Conservation (phyloP, 1,139 yeast genomes). For the Suhomyces wounanorum region DNA sequence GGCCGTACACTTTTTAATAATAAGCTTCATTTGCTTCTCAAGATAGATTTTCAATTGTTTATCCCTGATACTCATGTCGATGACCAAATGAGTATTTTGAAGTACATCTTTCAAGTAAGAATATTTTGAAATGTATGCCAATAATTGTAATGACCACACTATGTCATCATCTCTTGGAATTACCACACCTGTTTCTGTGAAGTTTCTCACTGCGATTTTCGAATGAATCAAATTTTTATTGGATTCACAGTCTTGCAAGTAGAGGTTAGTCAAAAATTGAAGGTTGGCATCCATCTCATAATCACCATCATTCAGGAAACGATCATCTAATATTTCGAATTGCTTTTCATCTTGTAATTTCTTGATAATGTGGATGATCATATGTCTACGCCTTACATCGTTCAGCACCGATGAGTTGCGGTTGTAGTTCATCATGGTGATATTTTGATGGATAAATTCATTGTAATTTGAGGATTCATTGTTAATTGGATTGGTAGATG, state of each 20-base stretch:
- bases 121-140: conserved; percentile 92
- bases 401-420: conserved; percentile 23
- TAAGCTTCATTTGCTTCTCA: conserved; percentile 41
- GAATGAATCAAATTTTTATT: conserved; percentile 28
- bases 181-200: conserved; percentile 69
- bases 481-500: neutral
- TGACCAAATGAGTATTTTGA: conserved; percentile 67
- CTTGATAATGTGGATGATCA: conserved; percentile 39
- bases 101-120: conserved; percentile 73
- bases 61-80: conserved; percentile 55
- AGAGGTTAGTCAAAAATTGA: conserved; percentile 45
- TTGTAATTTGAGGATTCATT: neutral
- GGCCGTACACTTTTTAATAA: conserved; percentile 33
- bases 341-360: conserved; percentile 44
- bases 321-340: conserved; percentile 37
- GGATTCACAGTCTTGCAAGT: conserved; percentile 40
- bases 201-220: conserved; percentile 58
- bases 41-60: conserved; percentile 42
- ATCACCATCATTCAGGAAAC: conserved; percentile 34
- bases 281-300: conserved; percentile 49
- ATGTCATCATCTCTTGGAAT: conserved; percentile 92
- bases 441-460: conserved; percentile 8
- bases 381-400: conserved; percentile 40
- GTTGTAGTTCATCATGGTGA: conserved; percentile 10
- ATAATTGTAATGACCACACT: conserved; percentile 85